Base-by-base conservation (phyloP, 805 yeast genomes). In the Hanseniaspora singularis region DNA sequence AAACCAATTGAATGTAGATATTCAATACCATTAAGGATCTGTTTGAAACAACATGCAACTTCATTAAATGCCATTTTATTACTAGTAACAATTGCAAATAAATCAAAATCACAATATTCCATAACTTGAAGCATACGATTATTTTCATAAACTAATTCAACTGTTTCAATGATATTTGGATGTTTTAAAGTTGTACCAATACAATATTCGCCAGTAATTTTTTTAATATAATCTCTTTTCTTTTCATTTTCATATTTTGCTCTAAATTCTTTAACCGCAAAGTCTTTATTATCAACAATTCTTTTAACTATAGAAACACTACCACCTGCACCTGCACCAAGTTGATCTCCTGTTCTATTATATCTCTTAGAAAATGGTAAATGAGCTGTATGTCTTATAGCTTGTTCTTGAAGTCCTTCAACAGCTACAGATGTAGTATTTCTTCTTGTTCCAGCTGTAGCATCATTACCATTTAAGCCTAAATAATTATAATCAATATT, bases 281-380 rank as follows among this genome's bases (percentile, higher is more conserved):
- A 87, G 1, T 83, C 73, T 55, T 77, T 73, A 26, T 68, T 65
- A 63, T 87, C 96, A 1, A 73, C 63, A 3, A 73, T 63, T 54
- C 95, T 66, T 44, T 71, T 78, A 38, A 85, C 80, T 40, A 87
- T 68, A 56, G 78, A 77, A 28, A 88, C 96, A 14, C 81, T 73
- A 3, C 96, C 96, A 41, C 96, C 96, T 2, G 96, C 96, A 46
- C 96, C 96, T 18, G 92, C 92, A 47, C 96, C 96, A 40, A 88
- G 69, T 50, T 76, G 82, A 51, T 86, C 89, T 45, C 95, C 95
- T 46, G 81, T 78, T 59, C 79, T 82, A 43, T 81, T 75, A 61
- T 86, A 87, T 54, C 87, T 68, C 57, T 81, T 85, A 33, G 81
- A 75, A 53, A 80, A 79, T 1, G 88, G 87, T 38, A 67, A 49